Evolutionary conservation across 257 asterid genomes (phyloP).

Genomic region (Nicotiana knightiana): DNA sequence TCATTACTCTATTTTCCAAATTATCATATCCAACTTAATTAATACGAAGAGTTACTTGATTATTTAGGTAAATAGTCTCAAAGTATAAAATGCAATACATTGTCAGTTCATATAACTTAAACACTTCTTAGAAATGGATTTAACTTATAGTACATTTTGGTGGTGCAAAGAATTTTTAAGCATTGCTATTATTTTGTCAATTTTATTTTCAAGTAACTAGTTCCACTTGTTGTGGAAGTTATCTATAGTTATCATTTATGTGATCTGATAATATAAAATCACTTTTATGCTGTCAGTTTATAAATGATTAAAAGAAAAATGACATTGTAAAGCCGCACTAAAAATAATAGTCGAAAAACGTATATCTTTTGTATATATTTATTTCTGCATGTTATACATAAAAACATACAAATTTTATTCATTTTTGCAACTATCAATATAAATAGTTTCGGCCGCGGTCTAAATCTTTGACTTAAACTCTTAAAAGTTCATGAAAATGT

Average conservation of each 20-base stretch:
- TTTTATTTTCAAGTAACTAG: neutral
- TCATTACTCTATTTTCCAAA: neutral
- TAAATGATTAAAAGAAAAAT: neutral
- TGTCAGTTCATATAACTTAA: neutral
- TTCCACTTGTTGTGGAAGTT: neutral
- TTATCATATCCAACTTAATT: neutral
- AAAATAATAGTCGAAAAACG: too few species aligned
- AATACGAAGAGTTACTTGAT: neutral
- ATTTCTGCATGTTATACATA: too few species aligned
- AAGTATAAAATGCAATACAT: neutral
- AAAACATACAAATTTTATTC: too few species aligned
- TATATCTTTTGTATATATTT: too few species aligned
- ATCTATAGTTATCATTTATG: neutral
- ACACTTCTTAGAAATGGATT: neutral
- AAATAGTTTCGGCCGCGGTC: too few species aligned
- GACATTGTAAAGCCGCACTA: too few species aligned
- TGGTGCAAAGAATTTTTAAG: neutral
- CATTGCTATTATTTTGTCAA: neutral
- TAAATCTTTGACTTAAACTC: too few species aligned
- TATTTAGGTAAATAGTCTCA: neutral
- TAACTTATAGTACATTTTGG: neutral
- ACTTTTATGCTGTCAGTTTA: too few species aligned
- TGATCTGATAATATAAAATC: neutral
- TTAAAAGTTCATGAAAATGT: neutral
- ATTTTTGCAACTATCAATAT: too few species aligned